Base-by-base conservation (phyloP, 129 eudicot species). In the Flaveria robusta region DNA sequence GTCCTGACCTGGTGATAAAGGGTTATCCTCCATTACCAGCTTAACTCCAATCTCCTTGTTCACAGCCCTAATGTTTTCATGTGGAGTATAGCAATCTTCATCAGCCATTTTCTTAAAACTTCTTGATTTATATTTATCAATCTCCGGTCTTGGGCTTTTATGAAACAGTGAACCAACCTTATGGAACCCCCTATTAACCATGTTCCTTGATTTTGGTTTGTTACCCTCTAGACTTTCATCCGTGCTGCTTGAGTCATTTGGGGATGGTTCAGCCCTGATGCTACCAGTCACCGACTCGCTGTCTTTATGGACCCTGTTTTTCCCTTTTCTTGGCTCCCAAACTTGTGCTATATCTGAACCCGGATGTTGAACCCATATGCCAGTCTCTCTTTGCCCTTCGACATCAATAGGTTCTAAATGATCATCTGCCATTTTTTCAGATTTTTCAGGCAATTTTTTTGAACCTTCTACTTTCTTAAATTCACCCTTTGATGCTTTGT, bases 321-420 rank as follows among this genome's bases (percentile, higher is more conserved):
- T 91, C 52, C 90, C 93, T 68, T 91, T 91, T 74, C 96, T 84
- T 14, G 88, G 89, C 76, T 91, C 97, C 98, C 98, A 91, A 71
- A 88, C 83, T 81, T 85, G 90, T 39, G 93, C 69, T 43, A 89
- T 83, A 56, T 91, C 98, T 65, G 88, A 78, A 22, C 97, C 98
- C 6, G 97, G 96, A 55, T 73, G 91, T 45, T 93, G 97, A 49
- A 93, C 84, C 97, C 96, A 91, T 47, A 93, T 75, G 69, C 97
- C 97, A 9, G 97, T 88, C 77, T 88, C 90, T 63, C 39, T n/a
- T 76, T 87, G 88, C 41, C 97, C 98, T 74, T 87, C 96, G 3
- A 88, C 70, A 42, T 87, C 82, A 29, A 93, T 86, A n/a, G 96
- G 90, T 72, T 88, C 97, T 72, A 75, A 92, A 50, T 55, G 72